A percentile compares a stretch with the other conserved stretches of the same genome.
phyloP scores from a whole-genome alignment of 2,329 filamentous ascomycete genomes.

The Uncinocarpus reesii region DNA sequence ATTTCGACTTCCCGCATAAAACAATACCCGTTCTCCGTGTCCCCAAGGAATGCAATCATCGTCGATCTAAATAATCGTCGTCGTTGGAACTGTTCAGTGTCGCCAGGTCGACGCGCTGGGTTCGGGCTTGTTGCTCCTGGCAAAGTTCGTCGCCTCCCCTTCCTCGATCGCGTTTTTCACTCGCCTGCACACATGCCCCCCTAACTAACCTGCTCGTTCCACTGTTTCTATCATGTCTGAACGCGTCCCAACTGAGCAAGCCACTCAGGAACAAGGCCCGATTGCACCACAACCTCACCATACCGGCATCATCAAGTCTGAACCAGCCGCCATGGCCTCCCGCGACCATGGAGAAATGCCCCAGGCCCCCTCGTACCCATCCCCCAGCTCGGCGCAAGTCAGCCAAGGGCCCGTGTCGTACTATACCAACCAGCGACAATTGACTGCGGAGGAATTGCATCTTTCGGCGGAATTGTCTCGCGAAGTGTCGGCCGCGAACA shows the following conservation, averaged over 20 bases:
- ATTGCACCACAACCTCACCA: constrained; percentile 22
- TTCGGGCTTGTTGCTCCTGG: neutral
- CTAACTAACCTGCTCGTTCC: neutral
- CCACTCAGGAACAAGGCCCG: constrained; percentile 20
- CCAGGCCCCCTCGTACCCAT: constrained; percentile 37
- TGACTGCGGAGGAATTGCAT: constrained; percentile 39
- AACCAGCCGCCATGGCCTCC: constrained; percentile 29
- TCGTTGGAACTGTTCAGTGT: neutral
- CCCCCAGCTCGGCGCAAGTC: constrained; percentile 37
- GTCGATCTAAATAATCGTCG: constrained; percentile 7
- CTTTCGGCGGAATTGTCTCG: constrained; percentile 40
- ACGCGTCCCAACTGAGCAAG: constrained; percentile 14
- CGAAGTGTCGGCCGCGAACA: constrained; percentile 36
- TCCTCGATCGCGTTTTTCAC: neutral
- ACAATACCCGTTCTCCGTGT: constrained; percentile 20
- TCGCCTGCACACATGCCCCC: constrained; percentile 1
- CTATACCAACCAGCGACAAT: constrained; percentile 33
- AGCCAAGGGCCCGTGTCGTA: constrained; percentile 36
- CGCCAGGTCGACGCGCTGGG: constrained; percentile 4
- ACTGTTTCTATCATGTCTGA: constrained; percentile 12
- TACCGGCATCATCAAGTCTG: constrained; percentile 12
- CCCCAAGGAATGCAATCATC: constrained; percentile 17
- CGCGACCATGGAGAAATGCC: constrained; percentile 36
- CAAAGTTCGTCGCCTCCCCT: constrained; percentile 11
- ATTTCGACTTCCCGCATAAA: constrained; percentile 17